Conservation (phyloP, 1,139 yeast species). For the Geotrichum cucujoidarum region DNA sequence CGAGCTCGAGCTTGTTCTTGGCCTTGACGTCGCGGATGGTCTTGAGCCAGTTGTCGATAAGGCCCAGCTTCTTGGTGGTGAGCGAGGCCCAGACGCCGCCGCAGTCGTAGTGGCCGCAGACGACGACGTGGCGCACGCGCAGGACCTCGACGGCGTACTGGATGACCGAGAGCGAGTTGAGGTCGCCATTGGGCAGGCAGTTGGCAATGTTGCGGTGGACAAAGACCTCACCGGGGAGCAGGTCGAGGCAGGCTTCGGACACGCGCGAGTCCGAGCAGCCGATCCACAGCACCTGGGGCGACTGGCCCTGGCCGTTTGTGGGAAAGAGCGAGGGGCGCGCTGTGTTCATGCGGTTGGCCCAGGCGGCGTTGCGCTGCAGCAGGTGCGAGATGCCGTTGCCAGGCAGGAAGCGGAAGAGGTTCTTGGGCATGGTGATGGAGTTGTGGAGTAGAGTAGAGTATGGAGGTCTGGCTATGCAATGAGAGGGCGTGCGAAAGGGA, state of each 20-base stretch:
- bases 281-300: constrained; percentile 92
- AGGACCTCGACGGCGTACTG: constrained; percentile 89
- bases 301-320: constrained; percentile 77
- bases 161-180: constrained; percentile 73
- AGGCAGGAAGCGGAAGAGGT: constrained; percentile 31
- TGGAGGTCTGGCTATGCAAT: not conserved
- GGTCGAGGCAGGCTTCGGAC: constrained; percentile 71
- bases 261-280: constrained; percentile 95
- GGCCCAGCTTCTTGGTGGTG: constrained; percentile 61
- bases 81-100: constrained; percentile 93
- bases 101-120: constrained; percentile 98
- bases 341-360: constrained; percentile 57
- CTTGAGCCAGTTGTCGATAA: constrained; percentile 71
- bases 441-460: not conserved
- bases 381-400: constrained; percentile 49
- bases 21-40: constrained; percentile 70
- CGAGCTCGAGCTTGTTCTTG: constrained; percentile 42
- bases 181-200: constrained; percentile 64
- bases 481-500: not conserved
- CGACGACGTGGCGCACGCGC: constrained; percentile 74
- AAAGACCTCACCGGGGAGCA: constrained; percentile 85
- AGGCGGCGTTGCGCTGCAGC: constrained; percentile 60
- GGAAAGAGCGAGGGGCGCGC: constrained; percentile 61
- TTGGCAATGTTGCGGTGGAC: constrained; percentile 94
- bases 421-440: constrained; percentile 13